These are phyloP conservation scores for Tubosaeta sp. DNA, from an alignment of 768 basidiomycete genomes.

Conservation along the genomic window DNA sequence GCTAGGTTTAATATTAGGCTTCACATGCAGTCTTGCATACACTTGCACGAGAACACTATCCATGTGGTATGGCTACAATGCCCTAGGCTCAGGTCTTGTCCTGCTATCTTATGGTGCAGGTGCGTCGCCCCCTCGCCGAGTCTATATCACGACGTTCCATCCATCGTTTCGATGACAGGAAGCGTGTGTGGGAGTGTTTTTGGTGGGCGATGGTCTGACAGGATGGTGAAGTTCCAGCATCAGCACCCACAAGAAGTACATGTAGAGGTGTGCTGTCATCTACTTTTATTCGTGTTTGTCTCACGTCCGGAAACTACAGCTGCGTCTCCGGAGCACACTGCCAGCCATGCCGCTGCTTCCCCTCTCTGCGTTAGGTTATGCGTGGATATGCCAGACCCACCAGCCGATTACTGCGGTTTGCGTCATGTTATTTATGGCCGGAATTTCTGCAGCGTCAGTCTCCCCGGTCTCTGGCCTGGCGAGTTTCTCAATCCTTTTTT, in stretches of 20 bases:
- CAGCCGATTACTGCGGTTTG: slow-evolving; percentile 68
- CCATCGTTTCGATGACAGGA: slow-evolving; percentile 26
- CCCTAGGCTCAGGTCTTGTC: slow-evolving; percentile 72
- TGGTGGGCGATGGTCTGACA: slow-evolving; percentile 59
- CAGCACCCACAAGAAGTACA: slow-evolving; percentile 41
- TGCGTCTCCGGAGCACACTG: slow-evolving; percentile 67
- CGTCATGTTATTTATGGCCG: slow-evolving; percentile 66
- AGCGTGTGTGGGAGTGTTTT: slow-evolving; percentile 50
- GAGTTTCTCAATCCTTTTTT: not conserved
- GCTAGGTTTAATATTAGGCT: slow-evolving; percentile 68
- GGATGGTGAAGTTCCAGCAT: slow-evolving; percentile 39
- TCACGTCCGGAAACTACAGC: slow-evolving; percentile 36
- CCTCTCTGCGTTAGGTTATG: slow-evolving; percentile 61
- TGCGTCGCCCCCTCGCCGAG: slow-evolving; percentile 22
- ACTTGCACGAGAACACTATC: slow-evolving; percentile 70
- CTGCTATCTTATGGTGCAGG: slow-evolving; percentile 73
- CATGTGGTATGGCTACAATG: slow-evolving; percentile 57
- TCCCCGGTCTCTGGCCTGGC: not conserved
- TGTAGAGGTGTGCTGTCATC: slow-evolving; percentile 56
- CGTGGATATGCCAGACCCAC: slow-evolving; percentile 67
- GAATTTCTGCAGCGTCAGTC: slow-evolving; percentile 65
- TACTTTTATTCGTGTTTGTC: not conserved
- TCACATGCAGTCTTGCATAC: slow-evolving; percentile 66
- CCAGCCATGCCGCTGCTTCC: slow-evolving; percentile 51
- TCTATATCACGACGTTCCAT: not conserved